Evolutionary conservation across 2,329 filamentous ascomycete species (phyloP), one percentile per base, ranked within the genome.

Genomic region (Monascus ruber): DNA sequence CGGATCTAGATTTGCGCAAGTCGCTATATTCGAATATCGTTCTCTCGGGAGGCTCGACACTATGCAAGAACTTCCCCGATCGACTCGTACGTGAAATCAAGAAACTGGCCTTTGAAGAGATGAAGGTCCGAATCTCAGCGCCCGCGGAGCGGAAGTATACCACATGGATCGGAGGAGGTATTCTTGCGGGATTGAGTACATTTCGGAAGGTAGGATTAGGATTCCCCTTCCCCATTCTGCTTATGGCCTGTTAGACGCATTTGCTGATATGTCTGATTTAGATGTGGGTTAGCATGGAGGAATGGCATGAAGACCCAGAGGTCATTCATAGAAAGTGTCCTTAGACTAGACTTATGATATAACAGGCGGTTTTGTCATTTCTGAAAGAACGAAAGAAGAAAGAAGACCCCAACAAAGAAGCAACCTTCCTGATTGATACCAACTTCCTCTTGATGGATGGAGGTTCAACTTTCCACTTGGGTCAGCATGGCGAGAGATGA

Each of bases 261-360:
- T 42, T 28, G 31, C 36, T 33, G 29, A 39, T 33, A 31, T 31
- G 24, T 42, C 36, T 17, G 39, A 36, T 35, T 43, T 60, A 94
- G 89, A 98, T 98, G 91, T 96, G 91, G 87, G 91, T 98, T 57
- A 94, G 87, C 66, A 89, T 94, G 60, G 91, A 96, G 59, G 91
- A 98, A 71, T 98, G 91, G 91, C 91, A 98, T 63, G 91, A 98
- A 74, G 94, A 98, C 60, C 91, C 91, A 11, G 89, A 98, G 59
- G 91, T 98, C 55, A 96, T 98, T 59, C 89, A 96, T 67, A 91
- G 86, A 58, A 96, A 94, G 67, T 94, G 96, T 65, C 88, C 86
- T 55, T 95, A 73, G 17, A 17, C 17, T 17, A 17, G 17, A 17
- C 17, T 17, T 17, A 17, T 17, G 17, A 17, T 17, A 17, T 17